Evolutionary conservation across 139 green algal genomes (phyloP).

Genomic region (Eudorina sp.): DNA sequence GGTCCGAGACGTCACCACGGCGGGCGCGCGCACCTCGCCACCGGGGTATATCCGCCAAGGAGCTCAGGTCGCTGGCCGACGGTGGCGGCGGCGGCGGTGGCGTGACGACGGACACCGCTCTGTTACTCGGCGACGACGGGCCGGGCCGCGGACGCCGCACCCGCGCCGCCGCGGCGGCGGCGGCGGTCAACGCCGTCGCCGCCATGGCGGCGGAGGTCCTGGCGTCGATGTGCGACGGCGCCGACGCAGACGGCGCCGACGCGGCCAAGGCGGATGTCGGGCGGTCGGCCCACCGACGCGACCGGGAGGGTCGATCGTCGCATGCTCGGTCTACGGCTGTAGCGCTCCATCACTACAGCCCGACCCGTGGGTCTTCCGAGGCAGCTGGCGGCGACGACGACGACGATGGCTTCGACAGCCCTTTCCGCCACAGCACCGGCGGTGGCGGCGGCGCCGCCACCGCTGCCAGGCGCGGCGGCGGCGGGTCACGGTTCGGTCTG

Average conservation of each 20-base stretch:
- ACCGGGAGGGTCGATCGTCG: not conserved
- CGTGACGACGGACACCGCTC: not conserved
- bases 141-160: not conserved
- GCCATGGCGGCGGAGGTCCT: conserved; percentile 38
- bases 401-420: not conserved
- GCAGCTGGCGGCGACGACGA: not conserved
- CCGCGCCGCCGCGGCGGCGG: conserved; percentile 6
- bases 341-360: not conserved
- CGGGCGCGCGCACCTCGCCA: not conserved
- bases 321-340: not conserved
- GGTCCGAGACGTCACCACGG: not conserved
- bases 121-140: not conserved
- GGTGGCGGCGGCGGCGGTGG: not conserved
- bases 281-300: not conserved
- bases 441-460: not conserved
- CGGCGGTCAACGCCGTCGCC: not conserved
- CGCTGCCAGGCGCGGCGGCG: not conserved
- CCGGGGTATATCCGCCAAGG: conserved; percentile 32
- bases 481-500: not conserved
- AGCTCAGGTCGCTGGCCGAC: conserved; percentile 15
- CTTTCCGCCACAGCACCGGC: not conserved
- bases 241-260: not conserved
- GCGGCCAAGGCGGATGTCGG: not conserved
- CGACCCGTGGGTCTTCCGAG: conserved; percentile 30
- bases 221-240: conserved; percentile 1